Percentiles rank a stretch among this genome's conserved stretches.
Evolutionary conservation across 768 basidiomycete genomes (phyloP).

Genomic region (Termitomyces sp.): DNA sequence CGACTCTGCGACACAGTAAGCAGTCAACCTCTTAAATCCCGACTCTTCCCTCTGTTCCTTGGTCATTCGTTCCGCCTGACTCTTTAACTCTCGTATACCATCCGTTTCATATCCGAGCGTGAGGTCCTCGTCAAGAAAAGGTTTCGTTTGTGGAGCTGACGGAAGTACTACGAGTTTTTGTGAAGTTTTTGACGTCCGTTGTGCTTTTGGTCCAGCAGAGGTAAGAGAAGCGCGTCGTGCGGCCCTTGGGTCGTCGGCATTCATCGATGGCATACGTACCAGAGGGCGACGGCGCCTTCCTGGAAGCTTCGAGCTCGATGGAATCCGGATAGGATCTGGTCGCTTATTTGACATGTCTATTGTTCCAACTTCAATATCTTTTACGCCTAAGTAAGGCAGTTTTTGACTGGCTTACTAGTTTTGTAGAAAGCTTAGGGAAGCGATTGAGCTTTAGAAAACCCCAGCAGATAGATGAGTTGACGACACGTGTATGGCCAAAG

Average conservation of each 20-base stretch:
- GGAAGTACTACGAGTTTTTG: conserved; percentile 90
- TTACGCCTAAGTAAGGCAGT: background rate
- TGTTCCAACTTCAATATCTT: background rate
- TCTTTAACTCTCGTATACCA: conserved; percentile 73
- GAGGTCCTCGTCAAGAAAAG: conserved; percentile 48
- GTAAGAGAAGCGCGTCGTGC: conserved; percentile 35
- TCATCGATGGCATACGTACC: conserved; percentile 23
- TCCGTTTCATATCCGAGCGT: conserved; percentile 63
- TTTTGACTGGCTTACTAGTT: background rate
- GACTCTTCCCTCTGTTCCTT: conserved; percentile 80
- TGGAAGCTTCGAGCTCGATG: conserved; percentile 22
- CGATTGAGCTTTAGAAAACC: background rate
- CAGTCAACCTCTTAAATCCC: conserved; percentile 78
- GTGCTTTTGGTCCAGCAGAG: conserved; percentile 43
- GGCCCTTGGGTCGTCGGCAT: conserved; percentile 15
- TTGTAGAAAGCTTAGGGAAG: background rate
- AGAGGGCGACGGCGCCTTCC: conserved; percentile 22
- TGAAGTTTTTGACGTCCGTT: conserved; percentile 85
- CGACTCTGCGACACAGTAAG: conserved; percentile 83
- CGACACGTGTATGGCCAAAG: background rate
- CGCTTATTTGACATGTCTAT: conserved; percentile 7
- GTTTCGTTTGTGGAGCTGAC: conserved; percentile 83
- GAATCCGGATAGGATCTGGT: conserved; percentile 14
- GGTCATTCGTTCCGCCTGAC: conserved; percentile 82
- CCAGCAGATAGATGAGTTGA: background rate